These are phyloP conservation scores for Ilyonectria sp. DNA, from an alignment of 2,329 filamentous ascomycete genomes.

Conservation along the genomic window DNA sequence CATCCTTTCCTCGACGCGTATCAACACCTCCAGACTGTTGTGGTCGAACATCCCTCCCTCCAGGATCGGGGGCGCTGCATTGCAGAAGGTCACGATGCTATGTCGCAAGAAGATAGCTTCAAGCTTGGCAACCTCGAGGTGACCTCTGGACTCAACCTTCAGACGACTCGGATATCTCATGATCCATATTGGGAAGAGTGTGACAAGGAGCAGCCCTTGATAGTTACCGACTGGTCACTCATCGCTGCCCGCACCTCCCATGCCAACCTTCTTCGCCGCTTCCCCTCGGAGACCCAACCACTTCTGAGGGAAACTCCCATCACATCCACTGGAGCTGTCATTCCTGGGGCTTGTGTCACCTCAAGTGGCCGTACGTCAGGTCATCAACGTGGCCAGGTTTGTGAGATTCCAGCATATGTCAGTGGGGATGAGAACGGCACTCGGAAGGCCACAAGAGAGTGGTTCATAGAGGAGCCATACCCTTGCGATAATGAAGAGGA, in stretches of 20 bases:
- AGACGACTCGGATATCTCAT: conserved; percentile 61
- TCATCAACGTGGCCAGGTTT: conserved; percentile 58
- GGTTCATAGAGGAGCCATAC: conserved; percentile 61
- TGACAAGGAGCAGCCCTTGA: conserved; percentile 56
- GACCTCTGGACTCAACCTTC: conserved; percentile 59
- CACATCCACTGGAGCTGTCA: conserved; percentile 48
- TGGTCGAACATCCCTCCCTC: conserved; percentile 59
- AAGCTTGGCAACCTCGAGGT: conserved; percentile 55
- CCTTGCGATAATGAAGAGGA: conserved; percentile 57
- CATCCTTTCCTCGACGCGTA: conserved; percentile 60
- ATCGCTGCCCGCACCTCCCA: conserved; percentile 53
- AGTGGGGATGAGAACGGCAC: conserved; percentile 58
- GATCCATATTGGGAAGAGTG: conserved; percentile 62
- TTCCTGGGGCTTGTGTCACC: conserved; percentile 55
- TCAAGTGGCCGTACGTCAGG: conserved; percentile 62
- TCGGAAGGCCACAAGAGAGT: conserved; percentile 60
- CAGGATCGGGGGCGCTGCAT: conserved; percentile 57
- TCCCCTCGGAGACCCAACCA: conserved; percentile 54
- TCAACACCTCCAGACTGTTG: conserved; percentile 45
- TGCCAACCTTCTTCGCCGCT: conserved; percentile 60
- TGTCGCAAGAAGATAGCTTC: conserved; percentile 50
- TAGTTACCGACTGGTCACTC: conserved; percentile 62
- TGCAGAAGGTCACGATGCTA: conserved; percentile 55
- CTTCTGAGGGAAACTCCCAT: conserved; percentile 52
- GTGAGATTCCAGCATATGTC: conserved; percentile 61